Base-by-base conservation (phyloP, 1,139 yeast genomes). In the Geotrichum macrosporum region DNA sequence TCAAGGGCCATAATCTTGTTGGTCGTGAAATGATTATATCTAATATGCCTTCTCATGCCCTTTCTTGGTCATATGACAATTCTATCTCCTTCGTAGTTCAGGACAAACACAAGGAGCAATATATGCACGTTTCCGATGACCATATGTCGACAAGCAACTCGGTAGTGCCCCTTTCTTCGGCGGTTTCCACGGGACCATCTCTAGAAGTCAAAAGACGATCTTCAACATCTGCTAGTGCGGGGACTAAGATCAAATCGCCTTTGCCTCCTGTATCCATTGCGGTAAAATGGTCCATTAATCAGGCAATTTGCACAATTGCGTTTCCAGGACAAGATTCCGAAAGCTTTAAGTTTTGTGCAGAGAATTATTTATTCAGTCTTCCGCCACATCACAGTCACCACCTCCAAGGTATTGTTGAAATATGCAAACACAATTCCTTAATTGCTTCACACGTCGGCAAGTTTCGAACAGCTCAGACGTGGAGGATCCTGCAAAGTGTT, bases 401-500 rank as follows among this genome's bases (percentile, higher is more conserved):
- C 59, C 63, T 32, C 67, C 71, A 2, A 56, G 66, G 2, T 58
- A 75, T 2, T 31, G 37, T 70, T 4, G 79, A 78, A 31, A 78
- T 76, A 1, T 82, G 88, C 57, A 68, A 72, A 35, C 66, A 75
- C 50, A 84, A 84, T 59, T 77, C 86, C 1, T 66, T 70, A 26
- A 70, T 77, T 3, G 86, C 89, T 1, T 74, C 74, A 0, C 67
- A 72, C 39, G 81, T 73, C 1, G 73, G 73, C n/a, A 65, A 72
- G 47, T 71, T 69, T 50, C 66, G 86, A 48, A 83, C 81, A 44
- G 72, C 83, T 44, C 88, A 82, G 59, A 73, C 80, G 0, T 84
- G 94, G 94, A 67, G 74, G 49, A 72, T 81, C 12, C 65, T 84
- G 3, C 77, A 77, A 1, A 76, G 75, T 15, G 72, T 81, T n/a